Percentiles rank a stretch among this genome's conserved stretches.
These are phyloP conservation scores for Ascochyta rabiei DNA, from an alignment of 2,329 filamentous ascomycete species.

Conservation along the genomic window DNA sequence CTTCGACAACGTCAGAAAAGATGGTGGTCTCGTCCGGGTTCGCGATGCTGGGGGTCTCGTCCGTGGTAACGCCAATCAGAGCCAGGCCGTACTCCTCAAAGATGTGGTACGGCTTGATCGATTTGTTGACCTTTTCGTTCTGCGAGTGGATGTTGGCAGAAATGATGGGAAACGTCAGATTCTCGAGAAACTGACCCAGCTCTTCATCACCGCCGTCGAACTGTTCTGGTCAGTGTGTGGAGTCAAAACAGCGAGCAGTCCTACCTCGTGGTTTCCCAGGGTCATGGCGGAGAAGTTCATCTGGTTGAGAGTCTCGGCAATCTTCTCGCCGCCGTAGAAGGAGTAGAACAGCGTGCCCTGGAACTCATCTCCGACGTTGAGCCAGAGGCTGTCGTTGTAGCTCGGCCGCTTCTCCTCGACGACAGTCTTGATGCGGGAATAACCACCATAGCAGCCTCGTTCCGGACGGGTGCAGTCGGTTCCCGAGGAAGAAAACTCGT, in stretches of 20 bases:
- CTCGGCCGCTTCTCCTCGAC: conserved; percentile 63
- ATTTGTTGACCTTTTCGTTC: conserved; percentile 64
- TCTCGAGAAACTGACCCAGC: conserved; percentile 66
- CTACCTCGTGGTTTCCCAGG: conserved; percentile 62
- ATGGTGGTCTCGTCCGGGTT: conserved; percentile 63
- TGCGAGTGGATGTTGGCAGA: conserved; percentile 68
- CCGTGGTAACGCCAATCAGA: conserved; percentile 68
- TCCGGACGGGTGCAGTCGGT: conserved; percentile 64
- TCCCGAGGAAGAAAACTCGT: conserved; percentile 66
- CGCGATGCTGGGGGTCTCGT: conserved; percentile 64
- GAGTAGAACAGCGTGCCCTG: conserved; percentile 72
- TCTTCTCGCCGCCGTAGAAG: conserved; percentile 71
- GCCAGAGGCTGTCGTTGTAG: conserved; percentile 65
- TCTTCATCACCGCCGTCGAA: conserved; percentile 69
- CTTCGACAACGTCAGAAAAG: conserved; percentile 63
- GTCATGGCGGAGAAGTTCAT: conserved; percentile 73
- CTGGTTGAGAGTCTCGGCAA: conserved; percentile 69
- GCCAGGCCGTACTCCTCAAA: conserved; percentile 67
- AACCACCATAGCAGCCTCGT: conserved; percentile 68
- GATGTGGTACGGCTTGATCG: conserved; percentile 69
- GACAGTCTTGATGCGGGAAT: conserved; percentile 67
- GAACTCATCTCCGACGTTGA: conserved; percentile 73
- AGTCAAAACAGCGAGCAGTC: neutral
- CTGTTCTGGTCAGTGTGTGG: conserved; percentile 2
- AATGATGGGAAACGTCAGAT: conserved; percentile 69